Evolutionary conservation across 495 filamentous ascomycete species (phyloP), one percentile per base, ranked within the genome.

Genomic region (Trichoderma virens): DNA sequence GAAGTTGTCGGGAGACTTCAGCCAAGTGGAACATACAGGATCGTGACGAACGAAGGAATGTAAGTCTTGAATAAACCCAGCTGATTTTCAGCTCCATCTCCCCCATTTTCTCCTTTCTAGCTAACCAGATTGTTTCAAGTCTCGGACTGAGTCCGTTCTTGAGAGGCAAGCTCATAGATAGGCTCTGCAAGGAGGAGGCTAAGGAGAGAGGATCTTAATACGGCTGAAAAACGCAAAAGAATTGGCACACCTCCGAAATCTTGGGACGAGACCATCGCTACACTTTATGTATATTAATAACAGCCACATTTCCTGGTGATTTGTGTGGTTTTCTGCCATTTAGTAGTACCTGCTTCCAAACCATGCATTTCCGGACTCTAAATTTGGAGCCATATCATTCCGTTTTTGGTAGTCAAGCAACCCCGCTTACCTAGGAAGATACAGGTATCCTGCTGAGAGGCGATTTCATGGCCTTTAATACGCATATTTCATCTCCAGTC

Each of bases 11-110:
- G 83, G 64, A 83, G 84, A n/a, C 90, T 83, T 69, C 83, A 90
- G 74, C 68, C 76, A 30, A 88, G 85, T 67, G 84, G 86, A 18
- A 88, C 85, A 16, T 91, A 90, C 74, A 80, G 89, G 41, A 76
- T 90, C 30, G 68, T 89, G 61, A 90, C 88, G 6, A 81, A 84
- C 34, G 81, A 89, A 72, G 88, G 89, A 60, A 85, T 90, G 85
- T 89, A 69, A 84, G 86, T 82, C 61, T 18, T 32, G 35, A 31
- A 62, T 31, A 23, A 47, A 20, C 28, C 34, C 65, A 16, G 13
- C 32, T 7, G 56, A 45, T 30, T 54, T 27, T 30, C 1, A 20
- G 61, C 27, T 8, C 20, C 11, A 59, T 30, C 51, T 54, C n/a
- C 56, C 31, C 0, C 66, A 47, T 28, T 16, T 32, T 62, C 61